Conservation (phyloP, 192 early-diverging fungal genomes). For the Kappamyces sp. region DNA sequence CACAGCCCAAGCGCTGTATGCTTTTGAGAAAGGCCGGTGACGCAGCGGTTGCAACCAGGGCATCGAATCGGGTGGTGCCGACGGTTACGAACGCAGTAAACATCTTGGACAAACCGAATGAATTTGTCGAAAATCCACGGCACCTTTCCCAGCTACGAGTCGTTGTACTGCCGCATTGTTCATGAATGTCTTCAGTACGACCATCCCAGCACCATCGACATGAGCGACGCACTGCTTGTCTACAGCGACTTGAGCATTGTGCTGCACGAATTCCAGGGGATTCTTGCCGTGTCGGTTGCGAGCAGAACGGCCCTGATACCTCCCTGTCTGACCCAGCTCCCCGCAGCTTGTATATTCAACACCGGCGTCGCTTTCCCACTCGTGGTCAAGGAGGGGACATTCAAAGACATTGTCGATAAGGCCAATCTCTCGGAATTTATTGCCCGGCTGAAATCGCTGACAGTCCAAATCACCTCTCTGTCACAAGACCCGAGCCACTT, state of each 20-base stretch:
- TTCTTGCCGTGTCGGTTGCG: background rate
- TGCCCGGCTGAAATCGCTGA: background rate
- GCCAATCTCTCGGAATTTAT: background rate
- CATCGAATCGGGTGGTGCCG: conserved; percentile 86
- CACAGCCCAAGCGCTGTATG: conserved; percentile 45
- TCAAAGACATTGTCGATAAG: background rate
- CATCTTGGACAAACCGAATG: conserved; percentile 8
- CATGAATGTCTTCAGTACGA: conserved; percentile 1
- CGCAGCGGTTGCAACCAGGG: conserved; percentile 49
- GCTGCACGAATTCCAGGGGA: background rate
- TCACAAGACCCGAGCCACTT: background rate
- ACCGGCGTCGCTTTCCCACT: too few species aligned
- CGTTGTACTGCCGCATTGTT: background rate
- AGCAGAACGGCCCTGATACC: too few species aligned
- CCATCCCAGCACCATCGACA: background rate
- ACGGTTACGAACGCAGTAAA: conserved; percentile 71
- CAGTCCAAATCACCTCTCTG: background rate
- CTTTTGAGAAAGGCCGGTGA: conserved; percentile 40
- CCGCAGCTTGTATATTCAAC: too few species aligned
- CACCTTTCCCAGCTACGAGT: background rate
- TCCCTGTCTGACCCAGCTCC: too few species aligned
- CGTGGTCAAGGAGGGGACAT: too few species aligned
- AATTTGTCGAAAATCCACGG: background rate
- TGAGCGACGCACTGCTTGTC: background rate
- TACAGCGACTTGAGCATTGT: background rate